phyloP scores from a whole-genome alignment of 139 green algal genomes.

The Monoraphidium neglectum region DNA sequence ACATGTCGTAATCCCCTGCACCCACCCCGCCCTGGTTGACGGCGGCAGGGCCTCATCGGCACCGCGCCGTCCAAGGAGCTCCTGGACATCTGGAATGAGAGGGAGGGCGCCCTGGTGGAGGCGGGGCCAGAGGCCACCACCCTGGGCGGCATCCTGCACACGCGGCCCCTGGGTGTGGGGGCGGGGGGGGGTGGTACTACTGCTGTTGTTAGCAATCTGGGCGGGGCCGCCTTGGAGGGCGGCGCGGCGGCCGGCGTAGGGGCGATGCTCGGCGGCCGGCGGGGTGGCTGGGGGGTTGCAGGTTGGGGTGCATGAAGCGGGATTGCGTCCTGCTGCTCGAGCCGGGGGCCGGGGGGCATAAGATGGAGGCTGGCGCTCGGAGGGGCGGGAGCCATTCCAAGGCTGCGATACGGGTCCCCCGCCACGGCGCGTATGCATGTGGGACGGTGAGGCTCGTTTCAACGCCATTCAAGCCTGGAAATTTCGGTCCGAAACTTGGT shows the following conservation, averaged over 20 bases:
- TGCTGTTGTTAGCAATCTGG: background rate
- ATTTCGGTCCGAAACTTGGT: background rate
- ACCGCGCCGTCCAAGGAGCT: conserved; percentile 75
- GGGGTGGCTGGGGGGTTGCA: background rate
- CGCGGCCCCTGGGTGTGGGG: conserved; percentile 56
- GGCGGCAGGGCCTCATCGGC: conserved; percentile 59
- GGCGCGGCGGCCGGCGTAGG: too few relatives aligned
- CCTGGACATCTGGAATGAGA: conserved; percentile 76
- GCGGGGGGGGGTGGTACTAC: background rate
- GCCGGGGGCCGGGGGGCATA: too few relatives aligned
- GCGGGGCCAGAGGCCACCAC: conserved; percentile 42
- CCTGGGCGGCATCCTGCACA: conserved; percentile 62
- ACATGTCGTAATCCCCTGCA: too few relatives aligned
- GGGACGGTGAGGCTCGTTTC: background rate
- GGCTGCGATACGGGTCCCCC: background rate
- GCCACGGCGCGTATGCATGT: too few relatives aligned
- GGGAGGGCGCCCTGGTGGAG: conserved; percentile 60
- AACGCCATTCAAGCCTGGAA: background rate
- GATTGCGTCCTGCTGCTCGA: background rate
- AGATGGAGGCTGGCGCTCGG: too few relatives aligned
- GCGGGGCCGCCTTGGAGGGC: background rate
- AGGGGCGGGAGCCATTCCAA: too few relatives aligned
- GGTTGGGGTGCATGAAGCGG: background rate
- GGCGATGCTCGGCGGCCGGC: background rate
- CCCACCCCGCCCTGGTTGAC: too few relatives aligned